phyloP scores from a whole-genome alignment of 148 eudicot genomes.

The Arbutus unedo region DNA sequence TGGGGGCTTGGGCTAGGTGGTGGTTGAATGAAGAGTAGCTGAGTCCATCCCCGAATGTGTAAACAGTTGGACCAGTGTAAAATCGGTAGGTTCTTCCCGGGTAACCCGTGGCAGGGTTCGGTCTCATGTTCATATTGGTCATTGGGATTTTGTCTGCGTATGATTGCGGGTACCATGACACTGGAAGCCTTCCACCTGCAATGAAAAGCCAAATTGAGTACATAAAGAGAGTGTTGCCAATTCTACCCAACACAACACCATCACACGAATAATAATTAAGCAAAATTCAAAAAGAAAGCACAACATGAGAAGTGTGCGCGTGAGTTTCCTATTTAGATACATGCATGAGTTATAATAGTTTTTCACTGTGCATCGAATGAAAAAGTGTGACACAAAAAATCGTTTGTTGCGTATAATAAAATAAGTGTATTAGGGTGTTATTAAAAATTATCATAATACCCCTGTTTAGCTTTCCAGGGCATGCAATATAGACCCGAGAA shows the following conservation, averaged over 20 bases:
- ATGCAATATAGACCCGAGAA: too few relatives aligned
- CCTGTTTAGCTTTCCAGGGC: too few relatives aligned
- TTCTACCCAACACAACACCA: neutral
- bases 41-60: conserved; percentile 53
- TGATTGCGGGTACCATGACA: conserved; percentile 70
- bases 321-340: too few relatives aligned
- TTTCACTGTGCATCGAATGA: too few relatives aligned
- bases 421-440: too few relatives aligned
- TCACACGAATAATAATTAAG: neutral
- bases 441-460: too few relatives aligned
- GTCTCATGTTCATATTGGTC: conserved; percentile 82
- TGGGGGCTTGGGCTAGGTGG: conserved; percentile 55
- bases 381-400: too few relatives aligned
- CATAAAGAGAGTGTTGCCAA: neutral
- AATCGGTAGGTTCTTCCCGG: conserved; percentile 70
- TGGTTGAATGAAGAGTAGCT: conserved; percentile 55
- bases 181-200: conserved; percentile 66
- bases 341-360: too few relatives aligned
- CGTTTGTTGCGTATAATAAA: too few relatives aligned
- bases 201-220: neutral
- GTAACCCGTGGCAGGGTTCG: conserved; percentile 54
- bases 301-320: too few relatives aligned
- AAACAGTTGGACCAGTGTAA: conserved; percentile 58
- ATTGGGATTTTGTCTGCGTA: conserved; percentile 51
- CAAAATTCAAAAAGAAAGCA: too few relatives aligned